Base-by-base conservation (phyloP, 495 filamentous ascomycete species). In the Hypoxylon rickii region DNA sequence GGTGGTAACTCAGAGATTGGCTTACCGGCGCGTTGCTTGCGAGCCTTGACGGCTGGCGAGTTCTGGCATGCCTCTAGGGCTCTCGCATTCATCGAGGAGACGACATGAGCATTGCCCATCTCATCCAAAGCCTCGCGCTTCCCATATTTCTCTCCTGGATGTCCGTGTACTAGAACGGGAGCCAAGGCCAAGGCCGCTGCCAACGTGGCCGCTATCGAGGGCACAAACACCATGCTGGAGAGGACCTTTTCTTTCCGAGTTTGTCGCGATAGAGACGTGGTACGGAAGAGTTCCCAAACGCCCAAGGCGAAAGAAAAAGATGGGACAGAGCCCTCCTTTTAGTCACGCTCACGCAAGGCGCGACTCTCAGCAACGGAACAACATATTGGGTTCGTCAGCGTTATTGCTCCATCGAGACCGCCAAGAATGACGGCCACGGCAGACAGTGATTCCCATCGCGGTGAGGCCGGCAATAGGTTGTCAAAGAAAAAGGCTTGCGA, bases 1-100 rank as follows among this genome's bases (percentile, higher is more conserved):
- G 34, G 34, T 7, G 34, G 8, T 38, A 34, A n/a, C 32, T 34
- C 4, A 8, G 18, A 1, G 21, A 16, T 37, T 6, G 12, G 44
- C 59, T 53, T 37, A 63, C 59, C 60, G 1, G 66, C 66, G 26
- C 66, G 66, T 19, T 62, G 60, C 21, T 63, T 67, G 7, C 66
- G 66, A 26, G 54, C 63, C 21, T 60, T 64, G 1, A 69, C 64
- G n/a, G 51, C 54, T 1, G 61, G 60, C n/a, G 55, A 54, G 19
- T 65, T 57, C 21, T 62, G 58, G 45, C 66, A 69, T 10, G 60
- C 45, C 26, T 65, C 54, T 6, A 69, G 42, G 31, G 64, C 66
- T 50, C 58, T 59, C 2, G 54, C 40, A 55, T 69, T 69, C 44
- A 69, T 55, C 44, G 29, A 52, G 7, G 62, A 41, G 45, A 69